A percentile compares a stretch with the other conserved stretches of the same genome.
These are phyloP conservation scores for Diplosphaera chodatii DNA, from an alignment of 139 green algal species.

Conservation along the genomic window DNA sequence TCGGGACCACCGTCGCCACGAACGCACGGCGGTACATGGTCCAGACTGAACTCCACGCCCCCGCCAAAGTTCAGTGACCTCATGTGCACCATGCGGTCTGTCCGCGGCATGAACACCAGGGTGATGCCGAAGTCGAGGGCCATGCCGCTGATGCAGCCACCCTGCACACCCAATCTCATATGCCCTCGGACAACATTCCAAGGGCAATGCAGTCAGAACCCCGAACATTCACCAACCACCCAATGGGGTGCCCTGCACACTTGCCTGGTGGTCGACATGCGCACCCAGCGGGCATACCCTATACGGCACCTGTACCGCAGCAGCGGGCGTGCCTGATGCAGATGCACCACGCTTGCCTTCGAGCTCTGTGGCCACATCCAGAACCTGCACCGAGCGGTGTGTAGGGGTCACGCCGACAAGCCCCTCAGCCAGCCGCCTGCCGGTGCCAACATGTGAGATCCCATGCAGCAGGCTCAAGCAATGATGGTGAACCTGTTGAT, in stretches of 20 bases:
- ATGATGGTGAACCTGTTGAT: too few relatives aligned
- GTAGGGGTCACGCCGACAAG: too few relatives aligned
- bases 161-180: too few relatives aligned
- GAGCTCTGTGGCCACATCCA: background rate
- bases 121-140: constrained; percentile 10
- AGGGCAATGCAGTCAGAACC: too few relatives aligned
- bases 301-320: constrained; percentile 3
- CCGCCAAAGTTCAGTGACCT: background rate
- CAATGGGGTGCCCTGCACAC: too few relatives aligned
- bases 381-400: background rate
- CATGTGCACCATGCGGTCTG: constrained; percentile 2
- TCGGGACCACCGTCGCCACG: background rate
- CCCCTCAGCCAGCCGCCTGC: too few relatives aligned
- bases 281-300: constrained; percentile 16
- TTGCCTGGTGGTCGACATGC: constrained; percentile 20
- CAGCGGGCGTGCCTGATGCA: background rate
- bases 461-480: too few relatives aligned
- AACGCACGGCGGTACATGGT: background rate
- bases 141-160: constrained; percentile 12
- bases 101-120: constrained; percentile 7
- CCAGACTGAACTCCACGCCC: background rate
- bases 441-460: too few relatives aligned
- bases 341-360: too few relatives aligned
- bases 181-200: too few relatives aligned
- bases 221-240: too few relatives aligned